Evolutionary conservation across 2,329 filamentous ascomycete species (phyloP).

Genomic region (Fusarium sp.): DNA sequence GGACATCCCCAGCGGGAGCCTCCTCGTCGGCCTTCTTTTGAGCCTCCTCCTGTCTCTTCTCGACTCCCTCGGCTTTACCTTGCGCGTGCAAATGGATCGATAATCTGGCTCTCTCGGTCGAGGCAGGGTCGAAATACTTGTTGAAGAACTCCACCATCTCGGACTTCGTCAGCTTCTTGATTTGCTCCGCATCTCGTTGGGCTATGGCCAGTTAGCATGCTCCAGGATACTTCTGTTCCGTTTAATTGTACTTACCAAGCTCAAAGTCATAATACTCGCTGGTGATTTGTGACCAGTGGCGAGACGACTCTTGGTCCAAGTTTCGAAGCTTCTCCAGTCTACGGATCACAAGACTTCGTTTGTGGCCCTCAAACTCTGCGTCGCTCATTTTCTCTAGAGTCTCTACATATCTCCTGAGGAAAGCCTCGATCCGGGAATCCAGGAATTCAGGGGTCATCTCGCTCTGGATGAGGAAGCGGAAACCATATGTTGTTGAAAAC

Average conservation of each 20-base stretch:
- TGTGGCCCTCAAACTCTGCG: constrained; percentile 87
- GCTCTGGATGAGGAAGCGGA: constrained; percentile 91
- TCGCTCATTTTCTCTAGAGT: constrained; percentile 78
- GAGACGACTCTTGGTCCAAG: constrained; percentile 79
- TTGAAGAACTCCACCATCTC: constrained; percentile 83
- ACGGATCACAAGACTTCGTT: constrained; percentile 86
- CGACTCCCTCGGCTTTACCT: constrained; percentile 57
- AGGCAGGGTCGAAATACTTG: constrained; percentile 76
- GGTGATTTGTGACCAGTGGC: constrained; percentile 85
- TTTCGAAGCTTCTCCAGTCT: constrained; percentile 93
- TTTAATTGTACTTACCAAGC: constrained; percentile 66
- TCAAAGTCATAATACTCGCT: constrained; percentile 91
- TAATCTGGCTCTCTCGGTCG: constrained; percentile 77
- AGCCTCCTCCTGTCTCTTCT: constrained; percentile 57
- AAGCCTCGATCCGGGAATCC: constrained; percentile 85
- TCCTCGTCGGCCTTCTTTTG: constrained; percentile 48
- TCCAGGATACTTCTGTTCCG: too few species aligned
- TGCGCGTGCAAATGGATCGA: constrained; percentile 85
- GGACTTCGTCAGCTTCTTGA: constrained; percentile 76
- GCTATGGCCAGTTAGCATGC: constrained; percentile 54
- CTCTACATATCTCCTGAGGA: constrained; percentile 72
- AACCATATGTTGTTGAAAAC: constrained; percentile 80
- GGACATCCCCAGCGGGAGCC: constrained; percentile 51
- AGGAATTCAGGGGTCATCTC: constrained; percentile 85
- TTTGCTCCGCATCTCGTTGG: constrained; percentile 76